Percentiles rank a stretch among this genome's conserved stretches.
These are phyloP conservation scores for Solanum habrochaites DNA, from an alignment of 257 asterid species.

Conservation along the genomic window DNA sequence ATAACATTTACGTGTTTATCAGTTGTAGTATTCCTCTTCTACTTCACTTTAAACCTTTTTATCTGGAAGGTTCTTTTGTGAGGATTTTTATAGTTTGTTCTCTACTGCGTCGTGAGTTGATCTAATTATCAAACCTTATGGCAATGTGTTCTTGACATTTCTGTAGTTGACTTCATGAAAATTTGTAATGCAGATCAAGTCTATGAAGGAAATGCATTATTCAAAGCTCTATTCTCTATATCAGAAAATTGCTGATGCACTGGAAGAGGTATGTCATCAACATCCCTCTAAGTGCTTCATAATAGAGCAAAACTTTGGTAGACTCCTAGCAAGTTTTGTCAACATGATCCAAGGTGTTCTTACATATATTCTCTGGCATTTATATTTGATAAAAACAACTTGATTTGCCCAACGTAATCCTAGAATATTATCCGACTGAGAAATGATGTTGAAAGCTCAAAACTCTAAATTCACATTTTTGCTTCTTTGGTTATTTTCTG, in stretches of 20 bases:
- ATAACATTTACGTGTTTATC: not conserved
- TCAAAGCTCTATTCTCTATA: constrained; percentile 52
- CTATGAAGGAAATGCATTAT: constrained; percentile 58
- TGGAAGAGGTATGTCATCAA: constrained; percentile 48
- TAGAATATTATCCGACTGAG: not conserved
- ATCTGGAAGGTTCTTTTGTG: not conserved
- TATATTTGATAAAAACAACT: not conserved
- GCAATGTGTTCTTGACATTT: not conserved
- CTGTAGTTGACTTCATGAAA: not conserved
- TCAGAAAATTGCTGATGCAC: constrained; percentile 43
- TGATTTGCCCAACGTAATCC: not conserved
- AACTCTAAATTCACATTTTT: not conserved
- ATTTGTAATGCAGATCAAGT: constrained; percentile 50
- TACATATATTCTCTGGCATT: not conserved
- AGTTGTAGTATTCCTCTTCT: not conserved
- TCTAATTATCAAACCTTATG: not conserved
- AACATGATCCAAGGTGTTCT: not conserved
- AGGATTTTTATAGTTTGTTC: not conserved
- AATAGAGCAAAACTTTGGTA: not conserved
- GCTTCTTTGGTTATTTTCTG: not conserved
- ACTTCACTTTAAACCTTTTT: not conserved
- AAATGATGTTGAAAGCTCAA: not conserved
- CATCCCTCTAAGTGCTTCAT: not conserved
- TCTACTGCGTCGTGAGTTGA: not conserved
- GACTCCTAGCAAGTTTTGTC: not conserved